phyloP scores from a whole-genome alignment of 306 rosid species.

The Fragaria iinumae region DNA sequence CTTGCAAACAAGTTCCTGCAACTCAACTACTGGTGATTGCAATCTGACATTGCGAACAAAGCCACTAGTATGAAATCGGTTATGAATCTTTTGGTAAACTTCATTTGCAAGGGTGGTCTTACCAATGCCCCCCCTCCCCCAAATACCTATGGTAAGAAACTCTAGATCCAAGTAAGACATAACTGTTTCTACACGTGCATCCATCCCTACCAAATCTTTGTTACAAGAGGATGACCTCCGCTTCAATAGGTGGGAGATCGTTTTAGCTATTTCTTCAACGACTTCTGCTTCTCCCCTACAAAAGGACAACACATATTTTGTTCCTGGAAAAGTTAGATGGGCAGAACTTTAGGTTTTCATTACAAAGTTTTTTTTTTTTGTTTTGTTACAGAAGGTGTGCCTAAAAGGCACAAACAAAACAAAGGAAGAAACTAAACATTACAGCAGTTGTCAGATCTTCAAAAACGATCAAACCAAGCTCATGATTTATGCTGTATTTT shows the following conservation, averaged over 20 bases:
- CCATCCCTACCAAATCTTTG: background rate
- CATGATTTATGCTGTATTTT: too few species aligned
- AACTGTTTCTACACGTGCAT: background rate
- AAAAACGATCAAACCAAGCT: too few species aligned
- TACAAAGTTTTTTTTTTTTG: too few species aligned
- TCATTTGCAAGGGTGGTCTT: background rate
- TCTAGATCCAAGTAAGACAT: background rate
- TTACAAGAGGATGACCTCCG: background rate
- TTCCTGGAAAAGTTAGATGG: too few species aligned
- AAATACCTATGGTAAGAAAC: background rate
- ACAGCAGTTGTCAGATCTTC: too few species aligned
- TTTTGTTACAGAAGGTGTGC: too few species aligned
- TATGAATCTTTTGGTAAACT: too few species aligned
- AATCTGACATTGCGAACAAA: background rate
- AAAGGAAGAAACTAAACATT: too few species aligned
- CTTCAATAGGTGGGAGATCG: background rate
- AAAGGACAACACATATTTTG: background rate
- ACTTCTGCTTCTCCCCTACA: background rate
- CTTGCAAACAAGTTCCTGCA: background rate
- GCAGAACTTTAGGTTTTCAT: too few species aligned
- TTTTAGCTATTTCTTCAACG: background rate
- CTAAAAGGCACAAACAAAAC: too few species aligned
- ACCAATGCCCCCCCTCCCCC: conserved; percentile 11
- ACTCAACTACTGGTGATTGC: background rate
- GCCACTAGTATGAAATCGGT: background rate